Evolutionary conservation across 495 filamentous ascomycete genomes (phyloP), one percentile per base, ranked within the genome.

Genomic region (Penicillium flavigenum): DNA sequence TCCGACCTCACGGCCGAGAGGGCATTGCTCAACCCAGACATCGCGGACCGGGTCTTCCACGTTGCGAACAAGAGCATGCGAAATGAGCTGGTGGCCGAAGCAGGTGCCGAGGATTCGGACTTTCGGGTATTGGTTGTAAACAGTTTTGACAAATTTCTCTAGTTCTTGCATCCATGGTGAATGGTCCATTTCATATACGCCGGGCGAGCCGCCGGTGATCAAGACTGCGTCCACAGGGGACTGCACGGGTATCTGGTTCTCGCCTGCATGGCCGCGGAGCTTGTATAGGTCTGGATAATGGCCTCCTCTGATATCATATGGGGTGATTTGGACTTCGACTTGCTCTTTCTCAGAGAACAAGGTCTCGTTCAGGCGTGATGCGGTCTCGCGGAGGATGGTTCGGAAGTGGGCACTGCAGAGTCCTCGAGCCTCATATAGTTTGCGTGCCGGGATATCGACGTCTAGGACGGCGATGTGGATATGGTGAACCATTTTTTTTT

Each of bases 71-170:
- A 66, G 57, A 20, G 63, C 66, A 54, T 73, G 71, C n/a, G 69
- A 70, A 45, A 76, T 70, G 14, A 75, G 53, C 51, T 76, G 72
- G 54, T 76, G 74, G 0, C 74, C 74, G 61, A 76, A 76, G 45
- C 72, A 76, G 11, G 72, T 70, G 5, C 74, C 72, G 39, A 76
- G 60, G 17, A 76, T 72, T 11, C 66, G 66, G 19, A 80, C 66
- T 22, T 70, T 44, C 4, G 76, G 72, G 51, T 73, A 70, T 7
- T 69, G 38, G 1, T 45, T 45, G 70, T 73, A 79, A 36, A 75
- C 63, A 0, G 51, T 64, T 17, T 59, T 56, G 47, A 73, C 55
- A 19, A 68, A 73, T 14, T 59, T 62, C 36, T 67, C 49, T 10
- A 73, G 48, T 3, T 54, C 22, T 47, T 63, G 59, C 56, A 73